A percentile compares a stretch with the other conserved stretches of the same genome.
These are phyloP conservation scores for Fusarium mangiferae DNA, from an alignment of 2,329 filamentous ascomycete genomes.

Conservation along the genomic window DNA sequence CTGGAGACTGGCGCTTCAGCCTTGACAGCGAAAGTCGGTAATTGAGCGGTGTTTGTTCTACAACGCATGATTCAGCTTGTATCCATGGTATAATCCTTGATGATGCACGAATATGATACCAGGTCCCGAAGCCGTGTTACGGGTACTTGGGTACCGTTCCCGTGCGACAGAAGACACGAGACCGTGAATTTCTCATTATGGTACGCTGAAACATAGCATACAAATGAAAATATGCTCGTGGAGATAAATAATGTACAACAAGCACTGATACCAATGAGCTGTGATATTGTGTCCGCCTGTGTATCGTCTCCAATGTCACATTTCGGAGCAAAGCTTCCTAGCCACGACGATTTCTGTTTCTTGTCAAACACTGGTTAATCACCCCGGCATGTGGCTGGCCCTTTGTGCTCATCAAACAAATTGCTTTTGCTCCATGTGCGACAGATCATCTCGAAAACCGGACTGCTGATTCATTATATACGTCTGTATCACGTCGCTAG, in stretches of 20 bases:
- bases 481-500: neutral
- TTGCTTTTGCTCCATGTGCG: conserved; percentile 4
- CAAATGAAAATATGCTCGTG: neutral
- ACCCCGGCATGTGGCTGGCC: conserved; percentile 3
- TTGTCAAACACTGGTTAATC: neutral
- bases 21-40: conserved; percentile 1
- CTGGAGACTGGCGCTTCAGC: conserved; percentile 3
- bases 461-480: conserved; percentile 14
- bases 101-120: neutral
- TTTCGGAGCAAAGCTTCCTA: neutral
- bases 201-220: neutral
- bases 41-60: neutral
- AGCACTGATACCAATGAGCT: neutral
- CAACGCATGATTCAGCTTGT: neutral
- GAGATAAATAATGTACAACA: neutral
- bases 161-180: neutral
- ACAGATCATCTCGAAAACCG: neutral
- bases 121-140: neutral
- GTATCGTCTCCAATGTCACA: neutral
- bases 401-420: neutral
- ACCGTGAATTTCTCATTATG: neutral
- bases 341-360: neutral
- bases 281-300: neutral
- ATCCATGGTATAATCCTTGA: neutral
- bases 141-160: neutral